phyloP scores from a whole-genome alignment of 176 grass and related monocot species.

The Hyparrhenia diplandra region DNA sequence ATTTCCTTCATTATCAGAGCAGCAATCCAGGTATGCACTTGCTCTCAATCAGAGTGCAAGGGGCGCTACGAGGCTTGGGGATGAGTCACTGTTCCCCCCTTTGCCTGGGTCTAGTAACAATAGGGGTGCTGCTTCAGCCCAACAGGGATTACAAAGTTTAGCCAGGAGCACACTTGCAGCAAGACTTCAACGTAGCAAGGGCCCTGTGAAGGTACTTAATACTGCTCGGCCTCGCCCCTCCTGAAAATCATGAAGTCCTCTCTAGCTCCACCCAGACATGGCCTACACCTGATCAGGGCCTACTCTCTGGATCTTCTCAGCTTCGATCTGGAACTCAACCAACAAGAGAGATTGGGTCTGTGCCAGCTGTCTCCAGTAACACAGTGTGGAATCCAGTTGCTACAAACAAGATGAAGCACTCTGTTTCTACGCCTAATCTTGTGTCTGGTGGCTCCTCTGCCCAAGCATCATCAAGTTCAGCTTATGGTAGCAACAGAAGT shows the following conservation, averaged over 20 bases:
- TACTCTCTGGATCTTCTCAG: slow-evolving; percentile 36
- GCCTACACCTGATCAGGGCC: slow-evolving; percentile 45
- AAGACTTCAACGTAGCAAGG: slow-evolving; percentile 60
- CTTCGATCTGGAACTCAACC: slow-evolving; percentile 25
- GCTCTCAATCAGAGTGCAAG: slow-evolving; percentile 71
- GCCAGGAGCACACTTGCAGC: slow-evolving; percentile 74
- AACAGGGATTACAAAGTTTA: slow-evolving; percentile 57
- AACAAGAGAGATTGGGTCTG: slow-evolving; percentile 37
- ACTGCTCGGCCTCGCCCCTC: slow-evolving; percentile 39
- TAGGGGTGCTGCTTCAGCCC: slow-evolving; percentile 39
- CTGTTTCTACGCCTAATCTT: slow-evolving; percentile 58
- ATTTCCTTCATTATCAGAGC: slow-evolving; percentile 61
- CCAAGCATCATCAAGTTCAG: slow-evolving; percentile 47
- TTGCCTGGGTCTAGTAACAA: slow-evolving; percentile 67
- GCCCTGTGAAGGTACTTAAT: slow-evolving; percentile 48
- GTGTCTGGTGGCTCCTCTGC: slow-evolving; percentile 22
- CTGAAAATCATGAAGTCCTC: slow-evolving; percentile 37
- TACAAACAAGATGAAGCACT: slow-evolving; percentile 59
- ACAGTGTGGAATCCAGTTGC: slow-evolving; percentile 37
- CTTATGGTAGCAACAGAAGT: slow-evolving; percentile 28
- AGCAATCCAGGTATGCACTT: slow-evolving; percentile 68
- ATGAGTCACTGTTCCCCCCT: slow-evolving; percentile 89
- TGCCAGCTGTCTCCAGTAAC: slow-evolving; percentile 28
- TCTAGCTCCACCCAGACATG: slow-evolving; percentile 35
- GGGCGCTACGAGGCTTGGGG: slow-evolving; percentile 46